Conservation (phyloP, 164 flowering plant species). For the Stephania japonica region DNA sequence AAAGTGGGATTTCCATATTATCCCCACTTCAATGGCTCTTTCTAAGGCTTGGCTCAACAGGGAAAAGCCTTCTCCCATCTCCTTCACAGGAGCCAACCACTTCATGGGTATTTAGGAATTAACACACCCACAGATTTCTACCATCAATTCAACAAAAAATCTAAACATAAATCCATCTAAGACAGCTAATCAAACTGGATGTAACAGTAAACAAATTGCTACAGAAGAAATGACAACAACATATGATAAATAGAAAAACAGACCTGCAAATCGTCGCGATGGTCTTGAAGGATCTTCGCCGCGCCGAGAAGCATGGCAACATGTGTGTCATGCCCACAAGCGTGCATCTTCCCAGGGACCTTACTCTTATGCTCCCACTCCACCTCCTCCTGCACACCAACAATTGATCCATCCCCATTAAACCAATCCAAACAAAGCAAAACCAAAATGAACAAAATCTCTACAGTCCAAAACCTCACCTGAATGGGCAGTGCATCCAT, state of each 20-base stretch:
- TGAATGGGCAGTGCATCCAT: constrained; percentile 90
- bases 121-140: background rate
- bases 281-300: constrained; percentile 29
- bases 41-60: background rate
- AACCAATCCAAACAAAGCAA: background rate
- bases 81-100: background rate
- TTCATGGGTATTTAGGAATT: background rate
- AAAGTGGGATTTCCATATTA: background rate
- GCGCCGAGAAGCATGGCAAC: constrained; percentile 82
- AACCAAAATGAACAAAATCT: background rate
- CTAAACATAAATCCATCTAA: no score
- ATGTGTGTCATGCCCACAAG: constrained; percentile 82
- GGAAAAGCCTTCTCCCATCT: background rate
- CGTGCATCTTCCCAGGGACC: constrained; percentile 72
- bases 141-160: background rate
- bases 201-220: background rate
- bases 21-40: background rate
- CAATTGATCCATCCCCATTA: background rate
- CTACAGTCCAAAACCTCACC: constrained; percentile 30
- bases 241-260: background rate
- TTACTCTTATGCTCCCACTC: constrained; percentile 73
- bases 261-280: constrained; percentile 21
- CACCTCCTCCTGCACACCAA: constrained; percentile 19
- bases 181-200: no score
- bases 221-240: background rate